Conservation (phyloP, 345 rosid species). For the Citrus australasica region DNA sequence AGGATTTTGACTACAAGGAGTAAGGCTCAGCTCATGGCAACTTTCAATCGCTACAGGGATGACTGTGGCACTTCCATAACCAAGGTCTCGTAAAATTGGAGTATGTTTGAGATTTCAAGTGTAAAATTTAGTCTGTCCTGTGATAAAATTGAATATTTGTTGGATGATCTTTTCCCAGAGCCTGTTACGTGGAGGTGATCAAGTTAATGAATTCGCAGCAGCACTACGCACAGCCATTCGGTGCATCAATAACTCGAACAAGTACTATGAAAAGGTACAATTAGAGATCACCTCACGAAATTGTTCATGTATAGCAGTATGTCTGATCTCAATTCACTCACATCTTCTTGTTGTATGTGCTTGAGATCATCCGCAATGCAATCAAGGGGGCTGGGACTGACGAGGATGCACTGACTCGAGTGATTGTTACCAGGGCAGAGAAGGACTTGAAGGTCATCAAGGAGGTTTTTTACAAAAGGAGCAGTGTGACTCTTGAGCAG, state of each 20-base stretch:
- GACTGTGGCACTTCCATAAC: conserved; percentile 45
- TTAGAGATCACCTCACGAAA: neutral
- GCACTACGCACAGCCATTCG: conserved; percentile 35
- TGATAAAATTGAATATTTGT: neutral
- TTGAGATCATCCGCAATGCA: conserved; percentile 42
- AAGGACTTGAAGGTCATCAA: conserved; percentile 53
- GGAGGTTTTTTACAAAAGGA: conserved; percentile 52
- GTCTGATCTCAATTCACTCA: neutral
- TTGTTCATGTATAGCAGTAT: neutral
- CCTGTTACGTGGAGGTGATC: conserved; percentile 19
- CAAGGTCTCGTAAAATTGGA: conserved; percentile 25
- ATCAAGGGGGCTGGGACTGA: conserved; percentile 34
- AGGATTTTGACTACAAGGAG: conserved; percentile 63
- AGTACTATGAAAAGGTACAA: conserved; percentile 59
- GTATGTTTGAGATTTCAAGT: neutral
- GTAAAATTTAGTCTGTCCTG: no score
- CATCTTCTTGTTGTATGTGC: neutral
- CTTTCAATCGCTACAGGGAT: conserved; percentile 56
- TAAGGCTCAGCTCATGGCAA: conserved; percentile 55
- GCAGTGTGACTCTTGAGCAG: conserved; percentile 46
- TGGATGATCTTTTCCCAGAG: conserved; percentile 9
- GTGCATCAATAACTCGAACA: conserved; percentile 44
- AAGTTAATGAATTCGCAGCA: conserved; percentile 10
- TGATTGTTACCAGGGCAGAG: conserved; percentile 55
- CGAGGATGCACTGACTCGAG: conserved; percentile 49